These are phyloP conservation scores for Capsicum chinense DNA, from an alignment of 257 asterid species.

Conservation along the genomic window DNA sequence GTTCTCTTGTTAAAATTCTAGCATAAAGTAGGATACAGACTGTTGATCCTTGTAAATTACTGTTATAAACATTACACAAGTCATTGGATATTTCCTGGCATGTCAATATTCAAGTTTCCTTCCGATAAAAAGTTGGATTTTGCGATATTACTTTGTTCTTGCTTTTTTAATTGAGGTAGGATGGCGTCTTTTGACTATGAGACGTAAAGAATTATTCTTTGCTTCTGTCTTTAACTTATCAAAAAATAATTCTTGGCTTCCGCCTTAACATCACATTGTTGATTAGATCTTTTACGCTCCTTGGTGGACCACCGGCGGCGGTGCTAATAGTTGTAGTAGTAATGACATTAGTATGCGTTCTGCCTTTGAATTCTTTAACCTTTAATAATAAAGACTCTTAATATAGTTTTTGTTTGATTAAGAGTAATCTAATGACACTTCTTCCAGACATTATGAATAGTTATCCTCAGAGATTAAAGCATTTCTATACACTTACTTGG, in stretches of 20 bases:
- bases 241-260: neutral
- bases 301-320: no score
- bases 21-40: neutral
- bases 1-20: neutral
- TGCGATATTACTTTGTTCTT: neutral
- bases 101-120: neutral
- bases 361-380: neutral
- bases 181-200: slow-evolving; percentile 8
- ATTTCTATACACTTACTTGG: neutral
- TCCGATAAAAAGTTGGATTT: neutral
- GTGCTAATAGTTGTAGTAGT: neutral
- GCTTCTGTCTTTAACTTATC: neutral
- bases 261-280: neutral
- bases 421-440: neutral
- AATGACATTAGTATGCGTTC: neutral
- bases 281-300: neutral
- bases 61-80: neutral
- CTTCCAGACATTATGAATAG: neutral
- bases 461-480: neutral
- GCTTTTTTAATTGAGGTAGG: neutral
- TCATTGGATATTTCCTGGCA: neutral
- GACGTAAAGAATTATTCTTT: slow-evolving; percentile 19
- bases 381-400: neutral
- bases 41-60: neutral
- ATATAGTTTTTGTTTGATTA: neutral